Conservation (phyloP, 768 basidiomycete genomes). For the Naematelia encephala region DNA sequence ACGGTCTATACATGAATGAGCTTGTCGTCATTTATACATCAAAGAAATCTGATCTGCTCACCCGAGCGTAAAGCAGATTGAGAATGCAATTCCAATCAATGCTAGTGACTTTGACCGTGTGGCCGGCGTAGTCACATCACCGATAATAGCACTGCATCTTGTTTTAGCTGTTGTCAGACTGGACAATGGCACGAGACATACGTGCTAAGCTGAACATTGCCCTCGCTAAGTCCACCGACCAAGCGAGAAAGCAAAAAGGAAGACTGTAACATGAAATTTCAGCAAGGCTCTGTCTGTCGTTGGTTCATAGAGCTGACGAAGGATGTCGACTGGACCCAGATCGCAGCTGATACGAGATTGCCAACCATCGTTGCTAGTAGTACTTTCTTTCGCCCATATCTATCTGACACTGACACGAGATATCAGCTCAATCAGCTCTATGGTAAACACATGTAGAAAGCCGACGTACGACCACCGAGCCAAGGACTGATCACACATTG, state of each 20-base stretch:
- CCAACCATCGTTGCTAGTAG: slow-evolving; percentile 86
- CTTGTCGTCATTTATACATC: not conserved
- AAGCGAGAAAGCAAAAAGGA: slow-evolving; percentile 85
- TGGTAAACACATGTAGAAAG: not conserved
- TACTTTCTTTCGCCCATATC: slow-evolving; percentile 79
- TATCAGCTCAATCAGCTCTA: slow-evolving; percentile 16
- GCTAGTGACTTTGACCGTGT: slow-evolving; percentile 83
- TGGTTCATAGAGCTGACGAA: slow-evolving; percentile 56
- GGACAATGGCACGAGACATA: slow-evolving; percentile 50
- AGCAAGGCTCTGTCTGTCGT: not conserved
- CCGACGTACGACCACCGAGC: slow-evolving; percentile 60
- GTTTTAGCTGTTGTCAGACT: not conserved
- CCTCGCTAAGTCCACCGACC: slow-evolving; percentile 90
- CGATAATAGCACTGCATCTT: slow-evolving; percentile 75
- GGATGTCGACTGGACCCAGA: slow-evolving; percentile 85
- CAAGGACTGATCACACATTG: slow-evolving; percentile 64
- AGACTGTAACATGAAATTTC: slow-evolving; percentile 47
- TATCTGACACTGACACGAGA: slow-evolving; percentile 80
- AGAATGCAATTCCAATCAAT: slow-evolving; percentile 92
- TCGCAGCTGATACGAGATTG: slow-evolving; percentile 84
- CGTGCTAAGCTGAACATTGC: slow-evolving; percentile 96
- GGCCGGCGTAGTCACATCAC: slow-evolving; percentile 76
- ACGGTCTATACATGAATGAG: slow-evolving; percentile 56
- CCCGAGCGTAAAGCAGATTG: slow-evolving; percentile 71
- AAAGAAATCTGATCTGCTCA: slow-evolving; percentile 22